Base-by-base conservation (phyloP, 306 rosid species). In the Begonia loranthoides region DNA sequence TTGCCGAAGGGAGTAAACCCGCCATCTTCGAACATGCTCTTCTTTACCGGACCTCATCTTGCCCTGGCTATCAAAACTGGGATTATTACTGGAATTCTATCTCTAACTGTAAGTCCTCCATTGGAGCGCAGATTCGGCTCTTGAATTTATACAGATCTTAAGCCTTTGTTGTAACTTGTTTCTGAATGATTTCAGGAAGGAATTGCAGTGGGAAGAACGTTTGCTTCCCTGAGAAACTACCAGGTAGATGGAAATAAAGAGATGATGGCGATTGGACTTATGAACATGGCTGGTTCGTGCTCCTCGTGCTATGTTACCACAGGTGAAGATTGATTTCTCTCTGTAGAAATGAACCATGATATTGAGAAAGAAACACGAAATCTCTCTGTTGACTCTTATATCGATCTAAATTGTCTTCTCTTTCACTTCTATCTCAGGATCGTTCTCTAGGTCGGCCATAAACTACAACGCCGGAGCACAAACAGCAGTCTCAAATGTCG, bases 221-320 rank as follows among this genome's bases (percentile, higher is more conserved):
- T 92, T 73, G 96, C 94, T 13, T 65, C 89, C 45, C 62, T 92
- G 57, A 68, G 70, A 54, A 92, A 83, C 79, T 92, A 92, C 79
- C 99, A 92, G 65, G 96, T 87, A 17, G 99, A 92, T 70, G 99
- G 96, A 65, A 92, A 92, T 81, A 92, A 92, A 75, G 99, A 92
- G 77, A 87, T 92, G 99, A 87, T 92, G 79, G 99, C 96, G 36
- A 83, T 92, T 58, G 99, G 96, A 52, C 36, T 92, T 13, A 87
- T 80, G 99, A 92, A 87, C 81, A 75, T 92, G 5, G 87, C 89
- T 54, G 99, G 99, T 28, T 83, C 83, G 63, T 92, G 89, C 59
- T 80, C 89, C 68, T 87, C 99, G n/a, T 87, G 99, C 59, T 92
- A 83, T 68, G 96, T 92, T 19, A 92, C 99, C 13, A 71, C 99